Evolutionary conservation across 1,284 basidiomycete genomes (phyloP).

Genomic region (Ustilago curta): DNA sequence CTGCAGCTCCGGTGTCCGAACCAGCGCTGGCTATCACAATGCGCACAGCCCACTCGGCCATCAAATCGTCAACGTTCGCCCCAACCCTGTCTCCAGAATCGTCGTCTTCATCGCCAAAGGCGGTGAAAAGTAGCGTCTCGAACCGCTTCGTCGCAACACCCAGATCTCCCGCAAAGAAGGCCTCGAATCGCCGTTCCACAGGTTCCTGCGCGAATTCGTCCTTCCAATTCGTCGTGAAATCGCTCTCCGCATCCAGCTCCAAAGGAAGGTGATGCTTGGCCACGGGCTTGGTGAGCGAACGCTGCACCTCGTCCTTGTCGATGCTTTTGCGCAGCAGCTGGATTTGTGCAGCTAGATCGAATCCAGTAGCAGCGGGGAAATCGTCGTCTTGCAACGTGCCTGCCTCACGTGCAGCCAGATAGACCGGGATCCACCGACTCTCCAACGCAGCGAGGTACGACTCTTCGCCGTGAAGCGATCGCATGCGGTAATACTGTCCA

Average conservation of each 20-base stretch:
- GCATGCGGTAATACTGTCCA: conserved; percentile 74
- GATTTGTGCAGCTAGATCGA: conserved; percentile 79
- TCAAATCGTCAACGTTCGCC: not conserved
- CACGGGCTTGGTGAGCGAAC: conserved; percentile 40
- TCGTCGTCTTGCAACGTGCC: conserved; percentile 79
- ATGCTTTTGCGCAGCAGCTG: conserved; percentile 82
- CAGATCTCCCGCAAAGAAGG: conserved; percentile 24
- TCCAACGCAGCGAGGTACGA: conserved; percentile 83
- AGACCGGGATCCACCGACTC: conserved; percentile 82
- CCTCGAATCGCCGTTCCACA: conserved; percentile 22
- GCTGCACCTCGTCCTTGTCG: conserved; percentile 77
- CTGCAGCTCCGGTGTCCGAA: conserved; percentile 2
- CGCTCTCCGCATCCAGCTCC: conserved; percentile 9
- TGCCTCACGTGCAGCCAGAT: conserved; percentile 78
- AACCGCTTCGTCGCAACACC: conserved; percentile 34
- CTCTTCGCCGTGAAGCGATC: conserved; percentile 77
- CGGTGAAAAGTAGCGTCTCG: conserved; percentile 25
- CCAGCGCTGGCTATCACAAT: conserved; percentile 22
- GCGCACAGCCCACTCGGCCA: conserved; percentile 47
- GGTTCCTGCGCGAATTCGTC: conserved; percentile 28
- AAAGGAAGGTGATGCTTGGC: conserved; percentile 39
- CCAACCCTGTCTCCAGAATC: not conserved
- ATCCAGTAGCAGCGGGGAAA: conserved; percentile 77
- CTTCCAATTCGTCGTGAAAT: conserved; percentile 48
- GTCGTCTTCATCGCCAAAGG: conserved; percentile 15